Conservation (phyloP, 2,329 filamentous ascomycete species). For the Thelonectria olida region DNA sequence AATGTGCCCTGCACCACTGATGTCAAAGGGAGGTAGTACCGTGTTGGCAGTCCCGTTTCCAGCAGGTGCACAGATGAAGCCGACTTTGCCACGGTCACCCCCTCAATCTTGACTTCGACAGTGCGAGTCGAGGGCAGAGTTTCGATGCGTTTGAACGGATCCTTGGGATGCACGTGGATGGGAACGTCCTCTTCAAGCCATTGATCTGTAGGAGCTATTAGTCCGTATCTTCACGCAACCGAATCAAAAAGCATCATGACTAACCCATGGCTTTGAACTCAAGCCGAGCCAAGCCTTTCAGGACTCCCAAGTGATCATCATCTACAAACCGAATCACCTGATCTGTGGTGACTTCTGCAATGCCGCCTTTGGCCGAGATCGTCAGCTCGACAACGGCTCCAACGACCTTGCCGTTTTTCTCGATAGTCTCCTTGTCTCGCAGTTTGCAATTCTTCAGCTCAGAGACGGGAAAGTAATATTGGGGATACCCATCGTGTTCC, state of each 20-base stretch:
- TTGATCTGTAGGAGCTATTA: slow-evolving; percentile 41
- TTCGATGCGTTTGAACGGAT: slow-evolving; percentile 73
- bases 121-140: slow-evolving; percentile 63
- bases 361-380: slow-evolving; percentile 36
- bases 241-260: background rate
- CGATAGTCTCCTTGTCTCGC: slow-evolving; percentile 40
- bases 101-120: slow-evolving; percentile 60
- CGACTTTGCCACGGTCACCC: slow-evolving; percentile 57
- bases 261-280: slow-evolving; percentile 48
- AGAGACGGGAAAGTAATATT: slow-evolving; percentile 51
- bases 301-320: slow-evolving; percentile 46
- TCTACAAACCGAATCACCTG: slow-evolving; percentile 51
- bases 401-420: slow-evolving; percentile 32
- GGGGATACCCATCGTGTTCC: slow-evolving; percentile 56
- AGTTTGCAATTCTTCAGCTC: slow-evolving; percentile 42
- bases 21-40: slow-evolving; percentile 68
- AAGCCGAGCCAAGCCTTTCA: slow-evolving; percentile 46
- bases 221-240: background rate
- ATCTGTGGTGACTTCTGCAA: slow-evolving; percentile 41
- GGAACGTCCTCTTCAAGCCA: slow-evolving; percentile 66
- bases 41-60: slow-evolving; percentile 67
- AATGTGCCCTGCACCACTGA: slow-evolving; percentile 57
- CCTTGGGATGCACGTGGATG: slow-evolving; percentile 71
- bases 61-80: slow-evolving; percentile 61
- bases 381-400: slow-evolving; percentile 45